Conservation (phyloP, 192 early-diverging fungal genomes). For the Coemansia sp. region DNA sequence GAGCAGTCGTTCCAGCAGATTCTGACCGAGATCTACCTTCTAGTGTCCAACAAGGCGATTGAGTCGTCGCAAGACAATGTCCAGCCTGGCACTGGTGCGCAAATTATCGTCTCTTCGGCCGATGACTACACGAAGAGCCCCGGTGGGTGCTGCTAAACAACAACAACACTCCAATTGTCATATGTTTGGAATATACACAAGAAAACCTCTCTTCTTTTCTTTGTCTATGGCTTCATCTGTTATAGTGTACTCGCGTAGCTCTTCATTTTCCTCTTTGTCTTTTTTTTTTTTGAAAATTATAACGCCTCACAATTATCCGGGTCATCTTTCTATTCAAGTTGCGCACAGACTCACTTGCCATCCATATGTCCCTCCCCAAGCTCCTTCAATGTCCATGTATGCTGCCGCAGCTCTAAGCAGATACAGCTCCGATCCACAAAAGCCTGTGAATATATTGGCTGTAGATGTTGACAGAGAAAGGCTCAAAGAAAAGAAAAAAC, state of each 20-base stretch:
- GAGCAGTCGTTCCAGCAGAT: conserved; percentile 96
- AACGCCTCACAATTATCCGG: background rate
- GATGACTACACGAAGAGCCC: conserved; percentile 64
- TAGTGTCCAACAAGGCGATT: conserved; percentile 95
- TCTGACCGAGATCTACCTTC: conserved; percentile 91
- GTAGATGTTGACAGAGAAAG: background rate
- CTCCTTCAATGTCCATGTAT: background rate
- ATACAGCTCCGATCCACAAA: background rate
- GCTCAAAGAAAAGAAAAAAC: background rate
- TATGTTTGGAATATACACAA: conserved; percentile 2
- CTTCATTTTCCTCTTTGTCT: background rate
- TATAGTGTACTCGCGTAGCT: conserved; percentile 10
- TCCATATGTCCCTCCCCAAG: background rate
- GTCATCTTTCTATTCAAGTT: background rate
- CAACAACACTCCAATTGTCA: conserved; percentile 1
- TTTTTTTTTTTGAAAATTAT: background rate
- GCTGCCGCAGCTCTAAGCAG: background rate
- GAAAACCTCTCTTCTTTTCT: background rate
- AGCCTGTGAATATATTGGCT: conserved; percentile 1
- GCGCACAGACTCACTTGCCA: background rate
- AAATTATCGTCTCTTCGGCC: conserved; percentile 64
- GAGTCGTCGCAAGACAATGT: conserved; percentile 75
- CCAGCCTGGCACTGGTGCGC: conserved; percentile 69
- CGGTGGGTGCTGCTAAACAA: conserved; percentile 69
- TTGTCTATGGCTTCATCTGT: background rate